Base-by-base conservation (phyloP, 1,284 basidiomycete genomes). In the Cerioporus squamosus region DNA sequence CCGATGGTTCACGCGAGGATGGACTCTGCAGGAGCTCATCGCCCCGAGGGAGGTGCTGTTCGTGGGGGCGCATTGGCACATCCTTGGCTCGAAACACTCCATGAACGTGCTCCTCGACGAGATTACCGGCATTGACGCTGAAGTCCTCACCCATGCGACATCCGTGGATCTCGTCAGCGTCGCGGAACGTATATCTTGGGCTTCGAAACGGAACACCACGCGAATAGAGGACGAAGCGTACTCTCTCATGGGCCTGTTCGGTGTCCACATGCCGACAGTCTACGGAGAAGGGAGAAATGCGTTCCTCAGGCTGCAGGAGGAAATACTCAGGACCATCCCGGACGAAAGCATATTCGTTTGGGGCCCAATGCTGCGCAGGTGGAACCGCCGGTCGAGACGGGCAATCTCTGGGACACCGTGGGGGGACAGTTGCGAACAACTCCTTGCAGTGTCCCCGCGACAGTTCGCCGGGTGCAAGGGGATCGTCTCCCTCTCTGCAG, bases 21-120 rank as follows among this genome's bases (percentile, higher is more conserved):
- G 42, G 51, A 44, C 51, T 15, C 42, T 52, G n/a, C 51, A 52
- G 40, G 51, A 52, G 42, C 24, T 52, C 26, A n/a, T 52, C 26
- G 51, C 51, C 14, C 51, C 51, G 2, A 7, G 14, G 17, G 18
- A 15, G 12, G 51, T 52, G n/a, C 9, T 44, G 24, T 44, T 51
- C 38, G 8, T 51, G 7, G 15, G 14, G 2, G 12, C 2, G 6
- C 20, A 40, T 6, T 51, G 49, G 49, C 14, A 15, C 23, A 6
- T 51, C 22, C 7, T 51, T 38, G 39, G 38, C 5, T 24, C 49
- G 23, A 51, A 51, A 38, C 17, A 23, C 20, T 17, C 20, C 23
- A 14, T 51, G n/a, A 38, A 22, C 6, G 2, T 10, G 6, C 20
- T 29, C 15, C 5, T 51, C 3, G 22, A 23, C n/a, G 10, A 5